Evolutionary conservation across 306 rosid genomes (phyloP).

Genomic region (Trifolium fragiferum): DNA sequence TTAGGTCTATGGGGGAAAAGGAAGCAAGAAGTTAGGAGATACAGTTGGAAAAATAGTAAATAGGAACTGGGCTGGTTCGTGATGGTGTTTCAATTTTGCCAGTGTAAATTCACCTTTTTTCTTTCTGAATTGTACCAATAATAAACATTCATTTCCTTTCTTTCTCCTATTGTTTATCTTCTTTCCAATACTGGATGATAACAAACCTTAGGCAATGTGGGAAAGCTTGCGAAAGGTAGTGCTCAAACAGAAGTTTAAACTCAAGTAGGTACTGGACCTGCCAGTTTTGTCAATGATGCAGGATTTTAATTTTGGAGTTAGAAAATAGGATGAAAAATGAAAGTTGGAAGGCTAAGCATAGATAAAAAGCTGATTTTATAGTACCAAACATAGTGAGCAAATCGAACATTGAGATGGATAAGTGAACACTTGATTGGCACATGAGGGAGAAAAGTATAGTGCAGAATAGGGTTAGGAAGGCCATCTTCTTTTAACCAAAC

Average conservation of each 20-base stretch:
- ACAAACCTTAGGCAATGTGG: background rate
- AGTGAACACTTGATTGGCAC: background rate
- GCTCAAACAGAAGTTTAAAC: background rate
- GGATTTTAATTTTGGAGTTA: background rate
- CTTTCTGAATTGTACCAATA: background rate
- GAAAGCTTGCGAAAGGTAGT: background rate
- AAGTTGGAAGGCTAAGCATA: slow-evolving; percentile 2
- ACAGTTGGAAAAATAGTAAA: slow-evolving; percentile 1
- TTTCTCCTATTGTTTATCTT: background rate
- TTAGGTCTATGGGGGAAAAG: too few relatives aligned
- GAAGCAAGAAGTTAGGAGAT: background rate
- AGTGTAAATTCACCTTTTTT: background rate
- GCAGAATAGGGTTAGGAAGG: slow-evolving; percentile 40
- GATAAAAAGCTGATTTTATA: background rate
- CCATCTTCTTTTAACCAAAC: background rate
- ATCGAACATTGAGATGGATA: slow-evolving; percentile 4
- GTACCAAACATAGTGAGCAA: background rate
- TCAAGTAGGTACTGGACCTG: background rate
- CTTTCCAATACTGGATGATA: background rate
- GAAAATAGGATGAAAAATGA: background rate
- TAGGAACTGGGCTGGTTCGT: background rate
- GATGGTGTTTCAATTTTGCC: background rate
- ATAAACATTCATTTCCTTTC: background rate
- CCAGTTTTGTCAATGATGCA: background rate
- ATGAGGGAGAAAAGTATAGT: background rate